Base-by-base conservation (phyloP, 2,329 filamentous ascomycete genomes). In the Colletotrichum simmondsii region DNA sequence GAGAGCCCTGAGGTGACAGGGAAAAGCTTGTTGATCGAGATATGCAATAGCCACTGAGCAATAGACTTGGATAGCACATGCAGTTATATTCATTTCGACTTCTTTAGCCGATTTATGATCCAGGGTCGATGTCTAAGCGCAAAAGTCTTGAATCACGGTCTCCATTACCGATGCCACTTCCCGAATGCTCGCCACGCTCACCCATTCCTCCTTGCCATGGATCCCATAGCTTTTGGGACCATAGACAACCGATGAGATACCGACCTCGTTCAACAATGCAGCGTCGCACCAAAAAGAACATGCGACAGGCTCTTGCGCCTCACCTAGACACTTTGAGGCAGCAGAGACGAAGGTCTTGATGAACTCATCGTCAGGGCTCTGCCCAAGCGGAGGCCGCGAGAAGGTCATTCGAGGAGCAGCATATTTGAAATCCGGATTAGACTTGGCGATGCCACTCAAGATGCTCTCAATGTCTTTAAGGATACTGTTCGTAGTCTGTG, bases 201-300 rank as follows among this genome's bases (percentile, higher is more conserved):
- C 86, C 83, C 83, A 88, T 77, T 90, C 87, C 68, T 86, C 83
- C 62, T 85, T 86, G 1, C 80, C 81, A 75, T 90, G 87, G 4
- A 89, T 73, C 0, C 88, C 88, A n/a, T 83, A 81, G 0, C 86
- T 87, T 10, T 76, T 78, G 0, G 86, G 86, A 0, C 87, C 86
- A 76, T 83, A 88, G 1, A 89, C 79, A 19, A 89, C 77, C 0
- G 82, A 78, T 0, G 86, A 83, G 32, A 89, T 86, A 0, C 86
- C 87, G 16, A 77, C 79, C 22, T 84, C 80, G 1, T 81, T 79
- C 1, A 89, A 74, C 14, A 89, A 76, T 2, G 87, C 87, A n/a
- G 83, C 85, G 75, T 89, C 87, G 0, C 85, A 87, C 88, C 87
- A 89, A 72, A 83, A 88, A 0, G 82, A 76, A 1, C 76, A 81